Conservation (phyloP, 306 rosid species). For the Quercus alba region DNA sequence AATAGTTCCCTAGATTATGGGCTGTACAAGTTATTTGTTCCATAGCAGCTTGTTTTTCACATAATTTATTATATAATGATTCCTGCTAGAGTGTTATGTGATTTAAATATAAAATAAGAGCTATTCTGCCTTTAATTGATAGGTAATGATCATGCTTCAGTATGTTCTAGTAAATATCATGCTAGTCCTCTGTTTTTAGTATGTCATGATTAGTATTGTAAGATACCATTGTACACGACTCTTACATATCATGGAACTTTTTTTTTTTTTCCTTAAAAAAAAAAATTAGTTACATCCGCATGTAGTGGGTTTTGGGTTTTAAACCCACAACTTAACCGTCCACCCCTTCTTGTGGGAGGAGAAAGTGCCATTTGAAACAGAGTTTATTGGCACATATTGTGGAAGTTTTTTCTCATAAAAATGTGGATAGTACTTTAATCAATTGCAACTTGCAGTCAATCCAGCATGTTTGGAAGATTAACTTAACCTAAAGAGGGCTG, state of each 20-base stretch:
- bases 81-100: not conserved
- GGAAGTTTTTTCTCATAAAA: too few relatives aligned
- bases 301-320: too few relatives aligned
- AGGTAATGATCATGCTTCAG: not conserved
- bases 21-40: not conserved
- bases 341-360: too few relatives aligned
- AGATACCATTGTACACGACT: not conserved
- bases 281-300: too few relatives aligned
- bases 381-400: not conserved
- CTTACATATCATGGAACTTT: not conserved
- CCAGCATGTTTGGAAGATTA: not conserved
- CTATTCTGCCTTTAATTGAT: not conserved
- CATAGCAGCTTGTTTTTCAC: not conserved
- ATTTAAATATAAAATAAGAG: not conserved
- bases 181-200: not conserved
- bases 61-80: not conserved
- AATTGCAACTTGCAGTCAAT: not conserved
- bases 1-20: not conserved
- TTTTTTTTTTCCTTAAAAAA: not conserved
- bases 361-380: too few relatives aligned
- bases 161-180: not conserved
- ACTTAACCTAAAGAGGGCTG: not conserved
- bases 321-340: too few relatives aligned
- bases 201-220: not conserved
- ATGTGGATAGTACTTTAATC: not conserved